A percentile compares a stretch with the other conserved stretches of the same genome.
phyloP scores from a whole-genome alignment of 768 basidiomycete species.

The Russula emetica region DNA sequence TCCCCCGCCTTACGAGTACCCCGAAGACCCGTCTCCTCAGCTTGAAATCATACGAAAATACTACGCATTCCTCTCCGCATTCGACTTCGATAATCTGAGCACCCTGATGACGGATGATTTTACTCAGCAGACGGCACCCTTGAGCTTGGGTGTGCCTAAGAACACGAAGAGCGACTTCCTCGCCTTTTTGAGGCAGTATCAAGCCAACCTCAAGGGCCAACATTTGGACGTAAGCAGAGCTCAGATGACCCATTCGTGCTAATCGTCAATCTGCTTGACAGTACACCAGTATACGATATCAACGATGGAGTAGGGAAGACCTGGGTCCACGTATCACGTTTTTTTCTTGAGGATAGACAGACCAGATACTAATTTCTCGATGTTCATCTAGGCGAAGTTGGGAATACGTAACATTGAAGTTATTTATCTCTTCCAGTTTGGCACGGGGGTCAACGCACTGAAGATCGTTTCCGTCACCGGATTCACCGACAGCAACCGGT shows the following conservation, averaged over 20 bases:
- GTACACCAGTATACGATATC: constrained; percentile 9
- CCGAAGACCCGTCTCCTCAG: neutral
- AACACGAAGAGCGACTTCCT: neutral
- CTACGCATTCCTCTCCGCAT: neutral
- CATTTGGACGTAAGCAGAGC: neutral
- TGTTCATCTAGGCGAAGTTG: neutral
- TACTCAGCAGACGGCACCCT: neutral
- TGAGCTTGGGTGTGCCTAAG: neutral
- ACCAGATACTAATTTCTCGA: neutral
- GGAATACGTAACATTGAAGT: neutral
- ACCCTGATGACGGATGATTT: neutral
- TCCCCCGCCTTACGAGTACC: neutral
- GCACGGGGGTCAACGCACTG: neutral
- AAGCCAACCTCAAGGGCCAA: neutral
- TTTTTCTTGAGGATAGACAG: neutral
- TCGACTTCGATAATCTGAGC: neutral
- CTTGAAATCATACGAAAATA: neutral
- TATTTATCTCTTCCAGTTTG: neutral
- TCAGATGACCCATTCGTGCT: neutral
- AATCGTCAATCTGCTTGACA: neutral
- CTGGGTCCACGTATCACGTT: constrained; percentile 1
- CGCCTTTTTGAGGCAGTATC: neutral
- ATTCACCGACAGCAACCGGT: neutral
- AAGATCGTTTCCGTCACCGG: constrained; percentile 1
- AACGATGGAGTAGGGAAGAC: neutral